A percentile compares a stretch with the other conserved stretches of the same genome.
Conservation (phyloP, 768 basidiomycete species). For the Boletales sp. region DNA sequence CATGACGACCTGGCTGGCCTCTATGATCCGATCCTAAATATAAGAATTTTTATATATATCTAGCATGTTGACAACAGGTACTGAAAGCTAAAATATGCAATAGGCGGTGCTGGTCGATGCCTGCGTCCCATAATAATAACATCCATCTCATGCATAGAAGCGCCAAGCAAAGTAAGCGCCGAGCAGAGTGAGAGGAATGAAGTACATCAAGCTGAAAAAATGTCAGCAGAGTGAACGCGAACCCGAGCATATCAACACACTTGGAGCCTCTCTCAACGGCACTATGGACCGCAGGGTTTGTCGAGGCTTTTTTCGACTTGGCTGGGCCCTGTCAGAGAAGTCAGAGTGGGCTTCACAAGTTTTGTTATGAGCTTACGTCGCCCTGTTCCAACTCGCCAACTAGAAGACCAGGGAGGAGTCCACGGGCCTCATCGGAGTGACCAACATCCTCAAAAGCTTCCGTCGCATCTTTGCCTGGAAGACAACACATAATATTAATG, state of each 20-base stretch:
- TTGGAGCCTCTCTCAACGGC: constrained; percentile 68
- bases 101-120: not conserved
- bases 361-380: constrained; percentile 43
- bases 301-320: constrained; percentile 48
- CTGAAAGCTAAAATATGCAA: constrained; percentile 10
- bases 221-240: not conserved
- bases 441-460: constrained; percentile 99
- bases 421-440: constrained; percentile 97
- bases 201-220: constrained; percentile 66
- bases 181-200: constrained; percentile 73
- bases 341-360: not conserved
- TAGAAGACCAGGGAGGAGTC: constrained; percentile 70
- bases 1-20: not conserved
- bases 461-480: constrained; percentile 86
- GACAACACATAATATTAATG: not conserved
- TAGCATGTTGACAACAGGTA: constrained; percentile 14
- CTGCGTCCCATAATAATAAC: no score
- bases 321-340: constrained; percentile 40
- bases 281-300: constrained; percentile 35
- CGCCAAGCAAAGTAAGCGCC: constrained; percentile 89
- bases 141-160: constrained; percentile 45
- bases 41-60: constrained; percentile 14
- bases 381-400: constrained; percentile 80
- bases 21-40: not conserved
- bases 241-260: constrained; percentile 36